Evolutionary conservation across 257 asterid genomes (phyloP).

Genomic region (Forsythia suspensa): DNA sequence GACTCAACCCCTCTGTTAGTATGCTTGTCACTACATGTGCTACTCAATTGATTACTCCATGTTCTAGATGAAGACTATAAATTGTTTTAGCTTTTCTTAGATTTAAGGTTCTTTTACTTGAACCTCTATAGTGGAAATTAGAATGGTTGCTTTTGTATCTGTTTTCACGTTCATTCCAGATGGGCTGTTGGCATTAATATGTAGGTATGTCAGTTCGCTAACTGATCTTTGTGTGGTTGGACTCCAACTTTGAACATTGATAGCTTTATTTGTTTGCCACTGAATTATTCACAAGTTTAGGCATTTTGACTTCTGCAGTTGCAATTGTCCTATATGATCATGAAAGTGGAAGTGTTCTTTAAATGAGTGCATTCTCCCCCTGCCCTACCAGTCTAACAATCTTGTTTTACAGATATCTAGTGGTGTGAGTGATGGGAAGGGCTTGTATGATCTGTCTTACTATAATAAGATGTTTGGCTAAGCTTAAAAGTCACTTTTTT

Average conservation of each 20-base stretch:
- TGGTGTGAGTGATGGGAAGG: neutral
- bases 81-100: conserved; percentile 16
- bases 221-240: neutral
- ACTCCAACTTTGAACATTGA: conserved; percentile 7
- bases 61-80: conserved; percentile 4
- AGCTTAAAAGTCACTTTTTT: neutral
- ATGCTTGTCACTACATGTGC: conserved; percentile 15
- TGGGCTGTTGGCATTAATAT: neutral
- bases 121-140: neutral
- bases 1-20: conserved; percentile 60
- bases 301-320: neutral
- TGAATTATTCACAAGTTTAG: neutral
- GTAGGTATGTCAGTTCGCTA: neutral
- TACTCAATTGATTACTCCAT: conserved; percentile 15
- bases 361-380: too few species aligned
- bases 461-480: neutral
- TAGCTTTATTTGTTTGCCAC: neutral
- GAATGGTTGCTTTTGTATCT: neutral
- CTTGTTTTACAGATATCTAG: neutral
- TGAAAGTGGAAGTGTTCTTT: neutral
- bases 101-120: conserved; percentile 7
- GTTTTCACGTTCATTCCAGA: neutral
- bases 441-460: neutral
- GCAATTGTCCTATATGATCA: neutral
- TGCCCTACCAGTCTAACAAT: neutral